Evolutionary conservation across 2,329 filamentous ascomycete genomes (phyloP), one percentile per base, ranked within the genome.

Genomic region (Aspergillus versicolor): DNA sequence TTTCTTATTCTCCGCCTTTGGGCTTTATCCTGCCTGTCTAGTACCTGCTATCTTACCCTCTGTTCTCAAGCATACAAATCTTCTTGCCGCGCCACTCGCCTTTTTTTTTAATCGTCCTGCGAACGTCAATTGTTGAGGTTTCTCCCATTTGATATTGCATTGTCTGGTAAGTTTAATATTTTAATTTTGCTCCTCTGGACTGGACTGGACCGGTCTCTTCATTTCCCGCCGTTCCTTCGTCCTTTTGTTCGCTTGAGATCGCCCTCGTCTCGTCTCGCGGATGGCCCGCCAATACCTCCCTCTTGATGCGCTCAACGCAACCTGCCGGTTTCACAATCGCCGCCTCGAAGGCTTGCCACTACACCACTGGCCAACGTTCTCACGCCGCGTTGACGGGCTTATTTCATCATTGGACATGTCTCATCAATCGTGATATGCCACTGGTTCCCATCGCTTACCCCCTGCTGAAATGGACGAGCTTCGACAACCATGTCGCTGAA

Each of bases 1-100:
- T 56, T 56, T 48, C 59, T 62, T 65, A 52, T 62, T 58, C 59
- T 62, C 60, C 61, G 61, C 67, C 58, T 64, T 62, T 57, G 46
- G 64, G 63, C 63, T 63, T 70, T 67, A 54, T 66, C 63, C 61
- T 55, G 61, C 57, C 64, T 57, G 60, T 61, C 62, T 56, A 58
- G 57, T 66, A 61, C 56, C 60, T 62, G 59, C 52, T 57, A 58
- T 61, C 60, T 57, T 55, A 61, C 64, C 58, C 59, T 30, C 56
- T 60, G 30, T 54, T 63, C 54, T 57, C 50, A 61, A 62, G 61
- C 59, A 61, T 64, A 60, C 56, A 61, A 58, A 32, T 38, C 56
- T 56, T 61, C 61, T 58, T 63, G 60, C 65, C 57, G 53, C 59
- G 49, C 38, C 58, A 51, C 47, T 51, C 34, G 57, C 58, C 60